phyloP scores from a whole-genome alignment of 2,329 filamentous ascomycete species.

The Trichoderma sp. region DNA sequence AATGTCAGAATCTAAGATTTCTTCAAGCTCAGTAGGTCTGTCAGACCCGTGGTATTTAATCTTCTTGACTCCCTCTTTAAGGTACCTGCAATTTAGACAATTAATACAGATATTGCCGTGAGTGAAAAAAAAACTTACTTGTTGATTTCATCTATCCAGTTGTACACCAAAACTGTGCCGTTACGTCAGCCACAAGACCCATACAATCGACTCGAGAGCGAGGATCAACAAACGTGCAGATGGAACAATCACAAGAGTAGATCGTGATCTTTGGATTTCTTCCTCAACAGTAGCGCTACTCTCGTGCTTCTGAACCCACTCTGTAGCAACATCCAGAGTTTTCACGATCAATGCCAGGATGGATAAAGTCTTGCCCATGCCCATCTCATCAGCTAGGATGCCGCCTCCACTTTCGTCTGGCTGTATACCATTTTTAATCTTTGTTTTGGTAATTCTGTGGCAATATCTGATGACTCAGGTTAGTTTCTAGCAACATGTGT shows the following conservation, averaged over 20 bases:
- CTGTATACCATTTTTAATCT: conserved; percentile 35
- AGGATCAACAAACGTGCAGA: conserved; percentile 44
- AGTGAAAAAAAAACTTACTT: conserved; percentile 35
- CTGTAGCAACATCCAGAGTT: conserved; percentile 43
- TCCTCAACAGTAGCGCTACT: conserved; percentile 29
- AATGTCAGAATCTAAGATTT: conserved; percentile 44
- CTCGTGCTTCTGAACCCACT: conserved; percentile 41
- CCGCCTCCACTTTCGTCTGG: conserved; percentile 47
- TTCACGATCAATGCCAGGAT: conserved; percentile 54
- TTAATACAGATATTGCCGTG: not conserved
- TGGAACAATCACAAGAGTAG: conserved; percentile 52
- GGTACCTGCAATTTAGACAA: conserved; percentile 37
- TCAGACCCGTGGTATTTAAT: conserved; percentile 45
- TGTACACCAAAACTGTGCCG: conserved; percentile 45
- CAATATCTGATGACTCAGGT: conserved; percentile 37
- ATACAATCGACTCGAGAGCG: not conserved
- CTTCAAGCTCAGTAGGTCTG: conserved; percentile 34
- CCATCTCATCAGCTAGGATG: conserved; percentile 65
- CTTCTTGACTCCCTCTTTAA: conserved; percentile 37
- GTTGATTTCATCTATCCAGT: conserved; percentile 47
- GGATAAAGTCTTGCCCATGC: conserved; percentile 61
- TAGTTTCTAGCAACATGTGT: not conserved
- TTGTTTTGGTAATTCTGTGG: conserved; percentile 45
- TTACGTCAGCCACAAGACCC: conserved; percentile 24
- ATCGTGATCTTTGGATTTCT: conserved; percentile 36